Percentiles rank a stretch among this genome's conserved stretches.
These are phyloP conservation scores for Clonostachys byssicola DNA, from an alignment of 2,329 filamentous ascomycete genomes.

Conservation along the genomic window DNA sequence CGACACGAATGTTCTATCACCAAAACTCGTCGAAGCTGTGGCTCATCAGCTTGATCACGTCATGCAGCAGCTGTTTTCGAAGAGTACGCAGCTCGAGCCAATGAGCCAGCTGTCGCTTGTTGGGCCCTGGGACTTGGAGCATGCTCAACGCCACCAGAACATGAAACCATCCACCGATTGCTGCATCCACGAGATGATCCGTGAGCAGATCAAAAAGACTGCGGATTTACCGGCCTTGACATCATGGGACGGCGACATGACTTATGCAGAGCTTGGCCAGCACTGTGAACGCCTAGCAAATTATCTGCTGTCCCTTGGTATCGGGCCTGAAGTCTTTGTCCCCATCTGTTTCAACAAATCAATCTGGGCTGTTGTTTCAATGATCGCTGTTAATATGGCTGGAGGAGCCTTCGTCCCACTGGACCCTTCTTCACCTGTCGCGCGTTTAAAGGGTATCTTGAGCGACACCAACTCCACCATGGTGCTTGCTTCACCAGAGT, in stretches of 20 bases:
- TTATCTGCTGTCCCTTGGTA: constrained; percentile 1
- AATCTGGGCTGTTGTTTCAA: constrained; percentile 12
- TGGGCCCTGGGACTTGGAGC: not conserved
- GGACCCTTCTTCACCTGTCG: constrained; percentile 11
- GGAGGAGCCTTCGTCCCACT: constrained; percentile 18
- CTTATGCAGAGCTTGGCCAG: constrained; percentile 13
- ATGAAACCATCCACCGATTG: not conserved
- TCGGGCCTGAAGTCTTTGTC: constrained; percentile 7
- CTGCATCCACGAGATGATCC: not conserved
- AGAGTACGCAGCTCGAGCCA: not conserved
- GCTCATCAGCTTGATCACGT: constrained; percentile 2
- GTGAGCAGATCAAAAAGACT: not conserved
- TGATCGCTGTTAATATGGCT: constrained; percentile 17
- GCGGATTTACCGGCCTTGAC: not conserved
- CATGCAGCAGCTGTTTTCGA: constrained; percentile 2
- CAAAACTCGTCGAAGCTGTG: not conserved
- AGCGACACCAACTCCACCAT: constrained; percentile 2
- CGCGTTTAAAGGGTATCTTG: constrained; percentile 1
- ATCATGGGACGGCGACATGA: constrained; percentile 2
- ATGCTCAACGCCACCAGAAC: not conserved
- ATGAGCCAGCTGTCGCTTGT: not conserved
- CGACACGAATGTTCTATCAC: not conserved
- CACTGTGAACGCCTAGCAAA: constrained; percentile 10
- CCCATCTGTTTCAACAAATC: constrained; percentile 19
- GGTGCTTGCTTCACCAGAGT: not conserved